Evolutionary conservation across 2,329 filamentous ascomycete species (phyloP).

Genomic region (Cordyceps cicadae): DNA sequence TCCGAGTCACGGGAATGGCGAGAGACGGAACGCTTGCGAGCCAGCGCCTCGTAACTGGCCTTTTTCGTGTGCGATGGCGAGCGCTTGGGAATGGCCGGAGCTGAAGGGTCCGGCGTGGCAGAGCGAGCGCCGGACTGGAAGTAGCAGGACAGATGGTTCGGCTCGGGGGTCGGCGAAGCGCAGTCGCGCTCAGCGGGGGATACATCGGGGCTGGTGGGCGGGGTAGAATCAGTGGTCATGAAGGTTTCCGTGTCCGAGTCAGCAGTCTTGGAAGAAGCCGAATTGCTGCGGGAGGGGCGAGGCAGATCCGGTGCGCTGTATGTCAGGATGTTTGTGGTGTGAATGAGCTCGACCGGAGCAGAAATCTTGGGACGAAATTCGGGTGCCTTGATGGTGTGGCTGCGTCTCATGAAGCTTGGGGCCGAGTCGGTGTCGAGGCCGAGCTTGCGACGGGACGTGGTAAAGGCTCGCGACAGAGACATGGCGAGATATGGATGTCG

Average conservation of each 20-base stretch:
- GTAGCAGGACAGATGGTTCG: slow-evolving; percentile 61
- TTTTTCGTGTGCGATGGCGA: slow-evolving; percentile 85
- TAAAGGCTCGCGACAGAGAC: slow-evolving; percentile 63
- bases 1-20: slow-evolving; percentile 48
- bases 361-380: slow-evolving; percentile 68
- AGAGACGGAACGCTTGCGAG: slow-evolving; percentile 55
- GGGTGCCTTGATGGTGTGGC: slow-evolving; percentile 41
- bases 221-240: slow-evolving; percentile 41
- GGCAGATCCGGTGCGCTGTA: slow-evolving; percentile 86
- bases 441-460: slow-evolving; percentile 55
- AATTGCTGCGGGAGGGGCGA: slow-evolving; percentile 40
- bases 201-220: slow-evolving; percentile 61
- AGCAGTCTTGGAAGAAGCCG: slow-evolving; percentile 48
- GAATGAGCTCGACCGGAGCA: slow-evolving; percentile 73
- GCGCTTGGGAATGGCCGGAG: slow-evolving; percentile 66
- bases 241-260: slow-evolving; percentile 60
- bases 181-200: slow-evolving; percentile 42
- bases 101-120: slow-evolving; percentile 35
- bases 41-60: slow-evolving; percentile 64
- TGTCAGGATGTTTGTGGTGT: slow-evolving; percentile 92
- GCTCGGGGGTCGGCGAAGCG: slow-evolving; percentile 49
- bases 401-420: slow-evolving; percentile 29
- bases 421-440: slow-evolving; percentile 41
- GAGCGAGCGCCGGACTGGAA: slow-evolving; percentile 45
- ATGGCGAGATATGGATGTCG: slow-evolving; percentile 21